A percentile compares a stretch with the other conserved stretches of the same genome.
Evolutionary conservation across 306 rosid species (phyloP).

Genomic region (Cicer pinnatifidum): DNA sequence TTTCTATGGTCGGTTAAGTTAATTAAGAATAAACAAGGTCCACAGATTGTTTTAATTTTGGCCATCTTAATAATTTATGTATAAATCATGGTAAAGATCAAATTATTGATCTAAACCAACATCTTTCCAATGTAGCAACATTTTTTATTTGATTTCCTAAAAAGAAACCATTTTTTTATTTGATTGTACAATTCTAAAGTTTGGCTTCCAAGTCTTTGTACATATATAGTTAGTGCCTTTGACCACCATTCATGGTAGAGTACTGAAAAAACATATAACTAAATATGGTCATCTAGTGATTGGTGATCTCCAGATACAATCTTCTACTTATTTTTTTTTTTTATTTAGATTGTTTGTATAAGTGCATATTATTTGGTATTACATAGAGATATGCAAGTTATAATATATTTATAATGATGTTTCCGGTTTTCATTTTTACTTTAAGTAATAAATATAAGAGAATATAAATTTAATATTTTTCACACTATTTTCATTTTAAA

Average conservation of each 20-base stretch:
- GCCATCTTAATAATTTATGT: conserved; percentile 30
- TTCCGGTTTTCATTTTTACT: too few species aligned
- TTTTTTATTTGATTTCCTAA: conserved; percentile 1
- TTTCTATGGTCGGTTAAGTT: conserved; percentile 51
- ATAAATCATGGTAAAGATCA: conserved; percentile 28
- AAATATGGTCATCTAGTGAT: conserved; percentile 51
- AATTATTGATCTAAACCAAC: conserved; percentile 43
- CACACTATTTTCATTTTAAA: too few species aligned
- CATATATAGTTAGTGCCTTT: conserved; percentile 35
- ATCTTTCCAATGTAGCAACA: conserved; percentile 39
- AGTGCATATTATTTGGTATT: too few species aligned
- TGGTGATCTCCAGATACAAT: conserved; percentile 38
- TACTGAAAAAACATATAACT: conserved; percentile 29
- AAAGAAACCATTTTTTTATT: not conserved
- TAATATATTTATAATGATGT: too few species aligned
- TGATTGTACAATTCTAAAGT: conserved; percentile 4
- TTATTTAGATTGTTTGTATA: conserved; percentile 3
- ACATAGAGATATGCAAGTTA: too few species aligned
- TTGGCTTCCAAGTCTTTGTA: conserved; percentile 36
- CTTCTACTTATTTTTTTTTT: conserved; percentile 27
- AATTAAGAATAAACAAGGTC: conserved; percentile 42
- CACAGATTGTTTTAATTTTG: conserved; percentile 39
- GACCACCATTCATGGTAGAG: conserved; percentile 31
- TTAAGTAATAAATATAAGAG: too few species aligned
- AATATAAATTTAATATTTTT: too few species aligned